Conservation (phyloP, 176 grass and related monocot genomes). For the Zizania latifolia region DNA sequence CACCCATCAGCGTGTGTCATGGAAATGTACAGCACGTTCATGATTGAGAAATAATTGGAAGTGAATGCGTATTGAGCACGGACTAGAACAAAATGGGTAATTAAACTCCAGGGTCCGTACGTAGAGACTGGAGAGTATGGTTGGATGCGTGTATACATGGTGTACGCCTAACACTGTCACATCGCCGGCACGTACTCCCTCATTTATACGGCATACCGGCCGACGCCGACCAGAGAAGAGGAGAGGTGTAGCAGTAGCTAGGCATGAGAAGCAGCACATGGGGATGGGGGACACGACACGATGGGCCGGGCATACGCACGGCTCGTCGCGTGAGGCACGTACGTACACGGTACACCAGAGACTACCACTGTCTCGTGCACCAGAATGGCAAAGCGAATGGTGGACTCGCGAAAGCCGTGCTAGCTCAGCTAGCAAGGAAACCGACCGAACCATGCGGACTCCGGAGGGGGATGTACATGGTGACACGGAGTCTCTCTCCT, state of each 20-base stretch:
- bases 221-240: neutral
- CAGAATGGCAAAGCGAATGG: slow-evolving; percentile 31
- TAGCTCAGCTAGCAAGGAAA: neutral
- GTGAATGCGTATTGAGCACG: neutral
- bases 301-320: neutral
- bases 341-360: neutral
- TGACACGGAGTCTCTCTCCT: too few relatives aligned
- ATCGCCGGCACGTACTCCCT: neutral
- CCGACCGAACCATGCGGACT: too few relatives aligned
- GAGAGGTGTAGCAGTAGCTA: neutral
- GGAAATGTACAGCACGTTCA: neutral
- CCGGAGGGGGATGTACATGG: neutral
- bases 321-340: neutral
- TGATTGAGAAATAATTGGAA: slow-evolving; percentile 21
- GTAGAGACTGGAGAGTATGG: neutral
- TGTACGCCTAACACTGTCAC: neutral
- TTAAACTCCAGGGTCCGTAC: too few relatives aligned
- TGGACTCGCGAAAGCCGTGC: neutral
- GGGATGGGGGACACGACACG: neutral
- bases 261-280: slow-evolving; percentile 10
- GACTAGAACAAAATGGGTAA: too few relatives aligned
- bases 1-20: neutral
- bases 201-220: neutral
- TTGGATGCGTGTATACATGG: neutral
- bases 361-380: neutral